A percentile compares a stretch with the other conserved stretches of the same genome.
These are phyloP conservation scores for Pseudoneurospora amorphoporcata DNA, from an alignment of 495 filamentous ascomycete genomes.

Conservation along the genomic window DNA sequence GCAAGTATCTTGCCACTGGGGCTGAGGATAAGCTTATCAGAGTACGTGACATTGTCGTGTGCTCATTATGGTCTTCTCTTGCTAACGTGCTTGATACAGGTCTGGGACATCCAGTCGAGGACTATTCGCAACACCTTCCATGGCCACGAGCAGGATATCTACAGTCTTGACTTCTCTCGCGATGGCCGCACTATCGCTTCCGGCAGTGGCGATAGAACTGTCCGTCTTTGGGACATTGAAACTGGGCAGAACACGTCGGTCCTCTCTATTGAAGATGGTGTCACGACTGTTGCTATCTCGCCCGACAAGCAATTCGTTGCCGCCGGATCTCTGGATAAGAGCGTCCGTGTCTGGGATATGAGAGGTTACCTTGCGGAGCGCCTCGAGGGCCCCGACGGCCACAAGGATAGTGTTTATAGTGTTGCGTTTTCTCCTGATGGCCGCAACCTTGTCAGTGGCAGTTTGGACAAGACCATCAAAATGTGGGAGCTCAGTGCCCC, in stretches of 20 bases:
- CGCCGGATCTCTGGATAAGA: constrained; percentile 82
- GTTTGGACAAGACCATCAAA: constrained; percentile 91
- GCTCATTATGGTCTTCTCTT: not conserved
- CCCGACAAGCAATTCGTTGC: constrained; percentile 80
- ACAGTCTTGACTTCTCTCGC: constrained; percentile 82
- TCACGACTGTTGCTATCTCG: constrained; percentile 87
- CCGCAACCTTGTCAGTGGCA: constrained; percentile 77
- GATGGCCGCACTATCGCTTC: constrained; percentile 84
- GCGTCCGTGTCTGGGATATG: constrained; percentile 82
- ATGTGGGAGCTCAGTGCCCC: constrained; percentile 79
- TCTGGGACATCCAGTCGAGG: constrained; percentile 73
- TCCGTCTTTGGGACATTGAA: constrained; percentile 82
- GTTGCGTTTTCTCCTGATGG: constrained; percentile 86
- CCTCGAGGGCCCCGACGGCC: constrained; percentile 75
- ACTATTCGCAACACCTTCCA: constrained; percentile 73
- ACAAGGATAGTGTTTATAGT: constrained; percentile 88
- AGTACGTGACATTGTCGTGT: constrained; percentile 39
- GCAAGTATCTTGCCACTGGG: constrained; percentile 78
- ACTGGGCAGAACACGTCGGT: constrained; percentile 61
- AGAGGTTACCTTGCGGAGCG: constrained; percentile 74
- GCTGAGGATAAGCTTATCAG: constrained; percentile 88
- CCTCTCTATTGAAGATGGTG: constrained; percentile 79
- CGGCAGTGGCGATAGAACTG: constrained; percentile 78
- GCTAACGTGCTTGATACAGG: constrained; percentile 36
- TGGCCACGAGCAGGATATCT: constrained; percentile 88